Conservation (phyloP, 208 protist species). For the Leishmania mexicana region DNA sequence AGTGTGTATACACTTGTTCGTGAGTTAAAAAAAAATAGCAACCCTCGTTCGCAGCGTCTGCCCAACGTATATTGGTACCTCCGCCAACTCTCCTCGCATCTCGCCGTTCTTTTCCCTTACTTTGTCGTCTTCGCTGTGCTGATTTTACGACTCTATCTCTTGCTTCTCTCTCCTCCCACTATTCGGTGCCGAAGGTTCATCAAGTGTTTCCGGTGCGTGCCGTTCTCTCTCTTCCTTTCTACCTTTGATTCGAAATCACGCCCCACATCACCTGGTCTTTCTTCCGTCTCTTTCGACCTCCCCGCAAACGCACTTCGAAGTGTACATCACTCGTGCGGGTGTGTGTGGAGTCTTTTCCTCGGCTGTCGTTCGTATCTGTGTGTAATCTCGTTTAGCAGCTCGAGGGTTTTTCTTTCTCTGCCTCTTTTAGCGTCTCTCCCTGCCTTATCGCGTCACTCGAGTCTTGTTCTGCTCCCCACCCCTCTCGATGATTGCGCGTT, state of each 20-base stretch:
- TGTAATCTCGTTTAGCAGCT: background rate
- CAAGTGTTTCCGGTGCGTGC: background rate
- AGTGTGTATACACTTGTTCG: background rate
- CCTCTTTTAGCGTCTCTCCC: slow-evolving; percentile 2
- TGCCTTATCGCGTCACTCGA: slow-evolving; percentile 6
- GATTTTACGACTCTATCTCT: background rate
- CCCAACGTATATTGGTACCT: background rate
- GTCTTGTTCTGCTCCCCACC: background rate
- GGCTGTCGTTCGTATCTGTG: background rate
- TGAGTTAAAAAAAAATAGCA: background rate
- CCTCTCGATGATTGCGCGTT: background rate
- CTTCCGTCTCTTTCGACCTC: background rate
- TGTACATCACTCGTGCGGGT: background rate
- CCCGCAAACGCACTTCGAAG: background rate
- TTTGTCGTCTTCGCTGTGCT: background rate
- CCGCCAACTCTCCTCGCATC: slow-evolving; percentile 9
- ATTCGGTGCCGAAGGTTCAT: background rate
- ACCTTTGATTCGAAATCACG: background rate
- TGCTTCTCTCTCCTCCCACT: background rate
- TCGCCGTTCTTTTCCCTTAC: background rate
- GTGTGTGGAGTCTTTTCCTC: background rate
- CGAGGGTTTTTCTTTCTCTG: background rate
- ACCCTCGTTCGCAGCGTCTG: background rate
- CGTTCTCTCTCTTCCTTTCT: background rate
- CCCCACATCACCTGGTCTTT: background rate